Base-by-base conservation (phyloP, 1,284 basidiomycete species). In the Apiotrichum porosum region DNA sequence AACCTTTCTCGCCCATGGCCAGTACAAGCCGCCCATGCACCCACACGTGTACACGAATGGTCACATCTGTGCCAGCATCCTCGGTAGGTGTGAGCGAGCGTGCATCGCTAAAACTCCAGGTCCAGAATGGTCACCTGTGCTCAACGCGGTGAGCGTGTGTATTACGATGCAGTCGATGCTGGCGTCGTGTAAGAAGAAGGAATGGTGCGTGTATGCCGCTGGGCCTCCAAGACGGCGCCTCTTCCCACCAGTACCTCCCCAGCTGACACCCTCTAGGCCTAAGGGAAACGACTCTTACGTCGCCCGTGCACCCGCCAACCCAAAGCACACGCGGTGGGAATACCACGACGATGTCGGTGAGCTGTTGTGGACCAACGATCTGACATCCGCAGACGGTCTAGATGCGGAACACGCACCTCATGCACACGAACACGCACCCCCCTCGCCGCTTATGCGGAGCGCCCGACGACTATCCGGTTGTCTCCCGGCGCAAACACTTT, bases 111-210 rank as follows among this genome's bases (percentile, higher is more conserved):
- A 5, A 12, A 33, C 15, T 30, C 26, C 53, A 63, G 72, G 66
- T n/a, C 62, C 53, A 15, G 68, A 71, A 26, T 72, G 69, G 69
- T 69, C 68, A 3, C 69, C 71, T 64, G 74, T 75, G 0, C 54
- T 76, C 17, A 75, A 67, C 28, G 68, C 70, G 6, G 61, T 71
- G 8, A 59, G 67, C 6, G 57, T 76, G 4, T 71, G 73, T 47
- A 65, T 76, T 18, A 75, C 74, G 1, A 69, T 76, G 62, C 75
- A 76, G 51, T 68, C 63, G 9, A 76, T 76, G 73, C 57, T 76
- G 5, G 74, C 75, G 4, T 71, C 68, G 2, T 69, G 66, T 52
- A 72, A 66, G 58, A 71, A 69, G 58, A 68, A 66, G 44, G 63
- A 64, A 42, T 52, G 61, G 71, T 72, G 33, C 51, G 69, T 42